Conservation (phyloP, 352 stramenopile genomes). For the Phytophthora pluvialis region DNA sequence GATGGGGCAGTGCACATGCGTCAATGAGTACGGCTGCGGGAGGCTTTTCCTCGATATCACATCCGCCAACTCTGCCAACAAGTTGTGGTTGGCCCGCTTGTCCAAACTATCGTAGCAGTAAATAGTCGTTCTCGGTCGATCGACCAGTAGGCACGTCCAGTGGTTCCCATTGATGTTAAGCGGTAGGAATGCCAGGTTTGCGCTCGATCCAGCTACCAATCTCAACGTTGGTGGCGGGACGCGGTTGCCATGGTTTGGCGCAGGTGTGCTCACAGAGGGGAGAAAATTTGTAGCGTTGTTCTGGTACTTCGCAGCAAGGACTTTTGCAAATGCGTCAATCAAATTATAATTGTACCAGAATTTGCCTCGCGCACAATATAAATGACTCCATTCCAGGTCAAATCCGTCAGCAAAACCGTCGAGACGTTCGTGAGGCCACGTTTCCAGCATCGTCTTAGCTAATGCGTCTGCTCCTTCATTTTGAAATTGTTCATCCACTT, state of each 20-base stretch:
- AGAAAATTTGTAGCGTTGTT: background rate
- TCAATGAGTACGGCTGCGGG: background rate
- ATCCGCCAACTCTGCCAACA: background rate
- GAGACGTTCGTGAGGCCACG: background rate
- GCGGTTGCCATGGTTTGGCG: background rate
- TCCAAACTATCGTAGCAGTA: slow-evolving; percentile 17
- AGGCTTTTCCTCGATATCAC: background rate
- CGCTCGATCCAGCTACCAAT: background rate
- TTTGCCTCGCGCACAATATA: slow-evolving; percentile 1
- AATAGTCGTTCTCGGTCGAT: background rate
- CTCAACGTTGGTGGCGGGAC: slow-evolving; percentile 1
- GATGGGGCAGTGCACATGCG: background rate
- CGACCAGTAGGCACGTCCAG: slow-evolving; percentile 2
- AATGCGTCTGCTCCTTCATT: background rate
- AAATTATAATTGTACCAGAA: slow-evolving; percentile 10
- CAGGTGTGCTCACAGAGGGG: background rate
- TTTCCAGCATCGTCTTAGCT: background rate
- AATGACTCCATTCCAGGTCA: slow-evolving; percentile 5
- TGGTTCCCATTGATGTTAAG: background rate
- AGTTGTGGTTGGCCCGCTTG: slow-evolving; percentile 8
- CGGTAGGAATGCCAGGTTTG: slow-evolving; percentile 5
- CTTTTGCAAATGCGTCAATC: background rate
- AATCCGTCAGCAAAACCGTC: slow-evolving; percentile 5
- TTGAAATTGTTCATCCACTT: background rate
- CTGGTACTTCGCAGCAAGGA: slow-evolving; percentile 2